These are phyloP conservation scores for Phialophora expanda DNA, from an alignment of 2,329 filamentous ascomycete genomes.

Conservation along the genomic window DNA sequence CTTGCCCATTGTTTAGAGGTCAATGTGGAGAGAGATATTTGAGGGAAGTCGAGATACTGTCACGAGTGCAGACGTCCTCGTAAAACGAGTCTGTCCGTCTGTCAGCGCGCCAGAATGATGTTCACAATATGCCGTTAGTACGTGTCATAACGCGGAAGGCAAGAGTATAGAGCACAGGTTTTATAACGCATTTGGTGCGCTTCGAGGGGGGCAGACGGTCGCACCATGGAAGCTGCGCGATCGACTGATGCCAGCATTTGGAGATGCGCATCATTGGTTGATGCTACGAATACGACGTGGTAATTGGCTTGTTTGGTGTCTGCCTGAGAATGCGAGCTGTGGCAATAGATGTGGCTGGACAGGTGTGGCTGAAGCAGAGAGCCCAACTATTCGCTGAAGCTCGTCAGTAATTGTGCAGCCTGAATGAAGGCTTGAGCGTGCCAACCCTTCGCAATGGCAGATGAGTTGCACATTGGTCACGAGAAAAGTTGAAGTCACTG, in stretches of 20 bases:
- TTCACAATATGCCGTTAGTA: neutral
- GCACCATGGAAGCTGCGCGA: conserved; percentile 4
- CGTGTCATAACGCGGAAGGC: neutral
- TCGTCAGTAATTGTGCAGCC: conserved; percentile 5
- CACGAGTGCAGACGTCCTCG: neutral
- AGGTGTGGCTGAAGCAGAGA: conserved; percentile 1
- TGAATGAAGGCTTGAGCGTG: neutral
- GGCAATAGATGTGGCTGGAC: conserved; percentile 2
- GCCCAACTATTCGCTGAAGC: neutral
- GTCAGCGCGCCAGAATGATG: neutral
- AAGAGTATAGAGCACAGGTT: neutral
- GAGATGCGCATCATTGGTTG: too few species aligned
- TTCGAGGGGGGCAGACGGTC: neutral
- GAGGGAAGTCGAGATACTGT: neutral
- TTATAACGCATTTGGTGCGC: neutral
- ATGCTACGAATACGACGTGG: conserved; percentile 20
- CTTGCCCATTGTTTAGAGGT: conserved; percentile 28
- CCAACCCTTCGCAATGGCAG: neutral
- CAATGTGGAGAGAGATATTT: neutral
- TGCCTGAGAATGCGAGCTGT: conserved; percentile 15
- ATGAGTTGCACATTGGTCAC: neutral
- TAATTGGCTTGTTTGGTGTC: conserved; percentile 30
- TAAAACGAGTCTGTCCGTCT: neutral
- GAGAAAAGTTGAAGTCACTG: neutral
- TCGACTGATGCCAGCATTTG: neutral